Conservation (phyloP, 495 filamentous ascomycete genomes). For the Penicillium nucicola region DNA sequence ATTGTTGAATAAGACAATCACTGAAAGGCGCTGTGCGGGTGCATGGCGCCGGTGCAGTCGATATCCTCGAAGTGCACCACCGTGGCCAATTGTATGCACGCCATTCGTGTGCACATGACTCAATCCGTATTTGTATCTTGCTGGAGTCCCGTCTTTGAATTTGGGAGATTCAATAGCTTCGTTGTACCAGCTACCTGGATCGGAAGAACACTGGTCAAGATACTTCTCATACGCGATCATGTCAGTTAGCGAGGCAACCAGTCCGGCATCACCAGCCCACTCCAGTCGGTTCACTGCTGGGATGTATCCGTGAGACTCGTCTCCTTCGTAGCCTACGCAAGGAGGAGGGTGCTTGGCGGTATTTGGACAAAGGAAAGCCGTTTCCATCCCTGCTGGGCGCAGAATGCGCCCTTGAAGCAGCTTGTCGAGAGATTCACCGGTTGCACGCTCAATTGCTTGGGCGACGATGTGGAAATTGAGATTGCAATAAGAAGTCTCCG, state of each 20-base stretch:
- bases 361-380: slow-evolving; percentile 27
- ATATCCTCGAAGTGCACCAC: slow-evolving; percentile 32
- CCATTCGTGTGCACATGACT: slow-evolving; percentile 9
- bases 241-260: slow-evolving; percentile 31
- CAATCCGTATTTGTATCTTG: slow-evolving; percentile 26
- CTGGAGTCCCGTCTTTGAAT: slow-evolving; percentile 20
- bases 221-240: slow-evolving; percentile 36
- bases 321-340: slow-evolving; percentile 33
- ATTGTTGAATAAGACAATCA: slow-evolving; percentile 30
- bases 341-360: slow-evolving; percentile 25
- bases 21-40: slow-evolving; percentile 22
- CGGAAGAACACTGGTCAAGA: slow-evolving; percentile 16
- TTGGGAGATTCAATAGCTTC: slow-evolving; percentile 10
- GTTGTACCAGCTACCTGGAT: slow-evolving; percentile 26
- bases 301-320: slow-evolving; percentile 16
- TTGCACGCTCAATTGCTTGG: slow-evolving; percentile 26
- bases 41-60: slow-evolving; percentile 28
- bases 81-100: slow-evolving; percentile 24
- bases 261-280: slow-evolving; percentile 35
- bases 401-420: slow-evolving; percentile 26
- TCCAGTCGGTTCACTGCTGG: slow-evolving; percentile 27
- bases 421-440: slow-evolving; percentile 19
- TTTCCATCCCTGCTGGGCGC: slow-evolving; percentile 27
- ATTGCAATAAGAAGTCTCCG: slow-evolving; percentile 32
- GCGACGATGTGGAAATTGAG: slow-evolving; percentile 30